Percentiles rank a stretch among this genome's conserved stretches.
Evolutionary conservation across 768 basidiomycete genomes (phyloP).

Genomic region (Leccinum longicurvipes): DNA sequence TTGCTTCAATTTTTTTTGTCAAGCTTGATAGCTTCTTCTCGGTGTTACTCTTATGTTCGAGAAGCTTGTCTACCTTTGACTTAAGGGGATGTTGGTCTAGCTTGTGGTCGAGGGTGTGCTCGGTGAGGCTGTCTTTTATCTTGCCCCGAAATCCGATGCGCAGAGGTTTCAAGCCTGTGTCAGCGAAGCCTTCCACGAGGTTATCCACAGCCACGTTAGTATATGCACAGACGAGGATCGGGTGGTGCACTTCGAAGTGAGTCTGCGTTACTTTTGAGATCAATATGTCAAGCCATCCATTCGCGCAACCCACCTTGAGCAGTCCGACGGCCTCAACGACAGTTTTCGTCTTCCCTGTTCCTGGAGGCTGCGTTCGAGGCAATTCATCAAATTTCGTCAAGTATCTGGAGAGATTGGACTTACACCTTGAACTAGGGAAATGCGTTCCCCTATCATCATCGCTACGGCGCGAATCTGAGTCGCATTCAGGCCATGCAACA

Average conservation of each 20-base stretch:
- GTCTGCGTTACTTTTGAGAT: constrained; percentile 36
- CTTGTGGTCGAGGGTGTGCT: constrained; percentile 62
- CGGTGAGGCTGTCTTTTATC: constrained; percentile 51
- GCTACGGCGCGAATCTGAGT: constrained; percentile 85
- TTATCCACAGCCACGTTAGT: constrained; percentile 94
- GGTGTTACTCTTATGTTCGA: constrained; percentile 37
- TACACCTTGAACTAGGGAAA: constrained; percentile 87
- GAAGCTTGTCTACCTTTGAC: constrained; percentile 38
- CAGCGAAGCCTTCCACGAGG: constrained; percentile 70
- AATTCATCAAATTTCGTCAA: background rate
- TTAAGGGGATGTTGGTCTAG: constrained; percentile 59
- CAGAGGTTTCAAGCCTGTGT: constrained; percentile 63
- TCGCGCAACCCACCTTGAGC: constrained; percentile 53
- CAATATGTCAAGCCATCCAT: background rate
- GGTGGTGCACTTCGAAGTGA: constrained; percentile 79
- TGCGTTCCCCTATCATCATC: constrained; percentile 75
- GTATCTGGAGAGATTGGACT: constrained; percentile 19
- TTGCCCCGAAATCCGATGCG: constrained; percentile 68
- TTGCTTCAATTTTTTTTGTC: constrained; percentile 20
- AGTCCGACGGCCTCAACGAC: constrained; percentile 82
- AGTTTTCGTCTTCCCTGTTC: constrained; percentile 91
- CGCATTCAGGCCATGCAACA: constrained; percentile 57
- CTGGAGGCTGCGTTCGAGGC: constrained; percentile 61
- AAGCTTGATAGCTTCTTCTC: constrained; percentile 26
- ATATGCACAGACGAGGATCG: constrained; percentile 89